Percentiles rank a stretch among this genome's conserved stretches.
phyloP scores from a whole-genome alignment of 257 asterid species.

The Cinchona pubescens region DNA sequence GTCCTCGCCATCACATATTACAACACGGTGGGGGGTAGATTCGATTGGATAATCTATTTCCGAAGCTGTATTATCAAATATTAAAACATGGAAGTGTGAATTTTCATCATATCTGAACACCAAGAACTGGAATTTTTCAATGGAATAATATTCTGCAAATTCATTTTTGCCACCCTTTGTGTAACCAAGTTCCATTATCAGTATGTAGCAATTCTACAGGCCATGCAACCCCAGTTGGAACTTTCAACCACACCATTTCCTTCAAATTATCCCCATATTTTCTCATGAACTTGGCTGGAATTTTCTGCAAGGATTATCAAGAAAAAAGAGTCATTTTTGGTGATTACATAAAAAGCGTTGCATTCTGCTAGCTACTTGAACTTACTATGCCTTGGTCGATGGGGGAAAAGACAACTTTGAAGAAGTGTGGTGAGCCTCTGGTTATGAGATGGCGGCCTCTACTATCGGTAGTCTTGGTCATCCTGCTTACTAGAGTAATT shows the following conservation, averaged over 20 bases:
- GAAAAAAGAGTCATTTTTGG: no score
- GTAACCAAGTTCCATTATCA: slow-evolving; percentile 28
- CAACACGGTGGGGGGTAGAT: not conserved
- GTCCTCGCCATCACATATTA: not conserved
- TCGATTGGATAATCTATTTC: slow-evolving; percentile 36
- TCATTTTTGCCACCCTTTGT: slow-evolving; percentile 39
- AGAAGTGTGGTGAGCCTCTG: not conserved
- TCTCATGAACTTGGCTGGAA: slow-evolving; percentile 31
- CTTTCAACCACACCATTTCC: slow-evolving; percentile 28
- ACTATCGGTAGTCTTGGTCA: not conserved
- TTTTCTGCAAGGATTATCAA: slow-evolving; percentile 25
- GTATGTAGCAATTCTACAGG: slow-evolving; percentile 25
- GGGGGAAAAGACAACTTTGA: not conserved
- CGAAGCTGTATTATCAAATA: slow-evolving; percentile 30
- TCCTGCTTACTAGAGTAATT: not conserved
- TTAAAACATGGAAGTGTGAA: slow-evolving; percentile 32
- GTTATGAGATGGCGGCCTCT: not conserved
- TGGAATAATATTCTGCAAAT: slow-evolving; percentile 34
- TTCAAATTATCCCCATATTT: slow-evolving; percentile 26
- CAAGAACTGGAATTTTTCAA: slow-evolving; percentile 26
- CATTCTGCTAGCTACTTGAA: no score
- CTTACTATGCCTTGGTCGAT: not conserved
- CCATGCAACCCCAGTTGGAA: slow-evolving; percentile 29
- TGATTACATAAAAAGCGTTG: no score
- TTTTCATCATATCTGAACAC: slow-evolving; percentile 32